Evolutionary conservation across 2,329 filamentous ascomycete genomes (phyloP).

Genomic region (Biscogniauxia sp.): DNA sequence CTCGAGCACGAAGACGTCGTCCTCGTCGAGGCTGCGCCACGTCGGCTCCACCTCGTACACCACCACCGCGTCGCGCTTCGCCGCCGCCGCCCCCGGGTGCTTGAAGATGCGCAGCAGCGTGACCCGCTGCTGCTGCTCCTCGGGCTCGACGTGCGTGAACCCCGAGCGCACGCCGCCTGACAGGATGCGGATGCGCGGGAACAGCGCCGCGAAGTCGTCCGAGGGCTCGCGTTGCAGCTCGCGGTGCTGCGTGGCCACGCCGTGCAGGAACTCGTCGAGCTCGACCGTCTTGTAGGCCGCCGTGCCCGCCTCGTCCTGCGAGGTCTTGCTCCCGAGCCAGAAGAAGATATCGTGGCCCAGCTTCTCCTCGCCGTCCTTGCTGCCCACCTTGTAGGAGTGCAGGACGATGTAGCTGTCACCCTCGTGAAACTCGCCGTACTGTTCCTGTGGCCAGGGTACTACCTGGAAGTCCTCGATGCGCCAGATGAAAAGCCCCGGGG

Average conservation of each 20-base stretch:
- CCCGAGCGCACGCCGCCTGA: conserved; percentile 60
- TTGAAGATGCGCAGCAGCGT: conserved; percentile 64
- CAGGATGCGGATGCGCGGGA: conserved; percentile 59
- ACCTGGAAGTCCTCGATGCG: conserved; percentile 67
- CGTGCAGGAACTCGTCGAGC: conserved; percentile 64
- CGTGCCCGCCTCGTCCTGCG: conserved; percentile 66
- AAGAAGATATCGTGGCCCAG: conserved; percentile 67
- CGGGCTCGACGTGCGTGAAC: conserved; percentile 60
- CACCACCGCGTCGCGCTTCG: conserved; percentile 49
- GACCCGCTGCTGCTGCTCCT: conserved; percentile 41
- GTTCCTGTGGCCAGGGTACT: conserved; percentile 55
- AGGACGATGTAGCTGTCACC: conserved; percentile 69
- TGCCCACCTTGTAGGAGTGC: conserved; percentile 54
- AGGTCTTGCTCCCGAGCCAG: conserved; percentile 64
- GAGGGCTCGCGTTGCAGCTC: conserved; percentile 61
- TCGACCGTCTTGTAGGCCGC: conserved; percentile 72
- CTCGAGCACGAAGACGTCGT: conserved; percentile 65
- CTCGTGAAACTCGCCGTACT: conserved; percentile 61
- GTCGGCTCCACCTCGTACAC: conserved; percentile 63
- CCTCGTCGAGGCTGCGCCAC: conserved; percentile 61
- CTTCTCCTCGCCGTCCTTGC: conserved; percentile 40
- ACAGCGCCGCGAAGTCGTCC: conserved; percentile 58
- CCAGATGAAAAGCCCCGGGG: conserved; percentile 59
- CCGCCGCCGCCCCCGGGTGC: conserved; percentile 45
- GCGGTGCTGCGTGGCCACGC: conserved; percentile 61